Evolutionary conservation across 2,329 filamentous ascomycete species (phyloP).

Genomic region (Leptographium lundbergii): DNA sequence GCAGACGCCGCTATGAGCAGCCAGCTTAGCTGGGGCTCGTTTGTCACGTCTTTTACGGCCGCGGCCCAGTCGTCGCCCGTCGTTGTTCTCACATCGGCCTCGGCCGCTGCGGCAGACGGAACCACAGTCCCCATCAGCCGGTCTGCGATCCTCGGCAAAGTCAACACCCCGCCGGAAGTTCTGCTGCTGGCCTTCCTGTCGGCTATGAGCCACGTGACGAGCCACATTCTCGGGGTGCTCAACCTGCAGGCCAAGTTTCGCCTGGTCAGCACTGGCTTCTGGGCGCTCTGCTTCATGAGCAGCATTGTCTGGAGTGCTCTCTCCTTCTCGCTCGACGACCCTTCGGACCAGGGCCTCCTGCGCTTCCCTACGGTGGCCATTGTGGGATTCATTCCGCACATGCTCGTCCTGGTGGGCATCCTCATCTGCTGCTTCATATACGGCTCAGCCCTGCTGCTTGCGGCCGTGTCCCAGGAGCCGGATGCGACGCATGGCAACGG

Average conservation of each 20-base stretch:
- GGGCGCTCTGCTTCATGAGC: constrained; percentile 81
- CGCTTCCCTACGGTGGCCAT: constrained; percentile 91
- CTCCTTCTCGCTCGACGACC: constrained; percentile 47
- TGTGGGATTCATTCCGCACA: constrained; percentile 85
- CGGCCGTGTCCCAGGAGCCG: constrained; percentile 37
- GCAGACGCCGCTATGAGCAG: constrained; percentile 79
- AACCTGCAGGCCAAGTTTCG: constrained; percentile 68
- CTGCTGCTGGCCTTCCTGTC: constrained; percentile 81
- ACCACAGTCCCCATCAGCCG: constrained; percentile 34
- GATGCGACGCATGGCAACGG: constrained; percentile 5
- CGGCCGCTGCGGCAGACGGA: constrained; percentile 13
- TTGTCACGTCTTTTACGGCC: constrained; percentile 26
- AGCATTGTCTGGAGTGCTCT: constrained; percentile 68
- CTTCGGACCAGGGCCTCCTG: constrained; percentile 52
- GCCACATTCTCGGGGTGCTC: constrained; percentile 69
- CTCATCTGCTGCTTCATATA: constrained; percentile 67
- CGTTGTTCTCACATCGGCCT: constrained; percentile 12
- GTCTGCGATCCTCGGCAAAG: constrained; percentile 59
- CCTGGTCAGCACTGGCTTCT: constrained; percentile 78
- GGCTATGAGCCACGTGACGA: constrained; percentile 75
- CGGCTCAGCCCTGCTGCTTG: constrained; percentile 59
- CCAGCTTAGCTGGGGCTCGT: constrained; percentile 60
- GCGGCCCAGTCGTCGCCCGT: constrained; percentile 26
- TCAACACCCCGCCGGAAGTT: constrained; percentile 84
- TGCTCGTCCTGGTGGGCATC: constrained; percentile 77